A percentile compares a stretch with the other conserved stretches of the same genome.
These are phyloP conservation scores for Pseudophaeomoniella oleicola DNA, from an alignment of 2,329 filamentous ascomycete genomes.

Conservation along the genomic window DNA sequence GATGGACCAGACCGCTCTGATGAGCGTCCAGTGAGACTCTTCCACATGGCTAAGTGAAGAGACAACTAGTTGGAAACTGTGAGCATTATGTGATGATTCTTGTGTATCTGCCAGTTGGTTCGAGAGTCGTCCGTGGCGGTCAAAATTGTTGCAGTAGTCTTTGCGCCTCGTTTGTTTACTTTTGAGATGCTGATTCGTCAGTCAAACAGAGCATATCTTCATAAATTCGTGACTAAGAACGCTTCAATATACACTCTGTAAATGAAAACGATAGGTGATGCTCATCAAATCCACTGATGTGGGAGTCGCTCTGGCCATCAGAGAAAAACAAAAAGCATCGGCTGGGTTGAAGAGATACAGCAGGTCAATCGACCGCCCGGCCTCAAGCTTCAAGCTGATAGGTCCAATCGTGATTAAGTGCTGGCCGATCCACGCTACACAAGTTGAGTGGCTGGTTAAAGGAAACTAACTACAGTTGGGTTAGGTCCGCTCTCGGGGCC, in stretches of 20 bases:
- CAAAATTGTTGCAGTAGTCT: background rate
- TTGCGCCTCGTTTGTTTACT: background rate
- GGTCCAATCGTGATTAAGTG: no score
- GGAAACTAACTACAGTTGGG: no score
- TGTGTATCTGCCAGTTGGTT: no score
- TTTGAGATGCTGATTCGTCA: slow-evolving; percentile 9
- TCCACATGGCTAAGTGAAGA: background rate
- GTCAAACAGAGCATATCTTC: background rate
- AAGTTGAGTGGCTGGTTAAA: no score
- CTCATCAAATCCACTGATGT: no score
- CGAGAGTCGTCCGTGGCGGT: background rate
- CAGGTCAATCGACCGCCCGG: no score
- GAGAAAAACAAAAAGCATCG: background rate
- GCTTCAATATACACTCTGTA: no score
- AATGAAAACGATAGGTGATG: no score
- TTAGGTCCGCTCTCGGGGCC: no score
- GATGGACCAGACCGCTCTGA: slow-evolving; percentile 1
- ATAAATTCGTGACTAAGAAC: background rate
- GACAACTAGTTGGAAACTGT: background rate
- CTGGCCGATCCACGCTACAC: no score
- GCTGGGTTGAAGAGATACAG: background rate
- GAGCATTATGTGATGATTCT: background rate
- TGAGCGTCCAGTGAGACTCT: slow-evolving; percentile 1
- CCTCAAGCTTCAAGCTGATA: no score
- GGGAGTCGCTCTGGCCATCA: background rate